Conservation (phyloP, 805 yeast genomes). For the Vanderwaltozyma yarrowii region DNA sequence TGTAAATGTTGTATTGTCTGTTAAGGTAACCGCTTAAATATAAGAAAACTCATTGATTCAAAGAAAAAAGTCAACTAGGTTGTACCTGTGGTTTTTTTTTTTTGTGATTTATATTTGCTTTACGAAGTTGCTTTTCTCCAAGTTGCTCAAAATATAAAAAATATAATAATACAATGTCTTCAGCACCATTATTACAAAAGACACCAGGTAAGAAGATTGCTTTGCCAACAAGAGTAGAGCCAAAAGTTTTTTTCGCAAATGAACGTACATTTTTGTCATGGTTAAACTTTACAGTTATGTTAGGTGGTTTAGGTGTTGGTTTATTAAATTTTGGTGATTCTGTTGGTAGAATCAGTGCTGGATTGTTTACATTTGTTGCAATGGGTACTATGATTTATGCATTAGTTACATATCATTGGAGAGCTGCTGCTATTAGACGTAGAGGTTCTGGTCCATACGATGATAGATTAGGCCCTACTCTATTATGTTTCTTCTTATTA, state of each 20-base stretch:
- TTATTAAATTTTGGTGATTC: slow-evolving; percentile 92
- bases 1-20: too few species aligned
- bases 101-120: too few species aligned
- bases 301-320: slow-evolving; percentile 95
- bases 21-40: too few species aligned
- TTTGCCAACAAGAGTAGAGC: slow-evolving; percentile 95
- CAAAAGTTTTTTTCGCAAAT: slow-evolving; percentile 97
- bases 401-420: slow-evolving; percentile 93
- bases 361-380: slow-evolving; percentile 87
- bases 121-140: too few species aligned
- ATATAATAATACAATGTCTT: too few species aligned
- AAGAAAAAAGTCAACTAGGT: too few species aligned
- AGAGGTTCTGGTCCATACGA: slow-evolving; percentile 99
- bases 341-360: slow-evolving; percentile 87
- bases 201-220: slow-evolving; percentile 89
- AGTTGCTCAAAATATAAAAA: too few species aligned
- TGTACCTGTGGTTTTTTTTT: too few species aligned
- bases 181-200: slow-evolving; percentile 58
- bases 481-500: slow-evolving; percentile 86
- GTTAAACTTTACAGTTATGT: slow-evolving; percentile 96
- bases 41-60: too few species aligned
- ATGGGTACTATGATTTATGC: slow-evolving; percentile 98
- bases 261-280: slow-evolving; percentile 97
- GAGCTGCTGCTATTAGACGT: slow-evolving; percentile 96
- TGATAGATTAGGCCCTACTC: slow-evolving; percentile 96